Conservation (phyloP, 164 flowering plant species). For the Cinnamomum chago region DNA sequence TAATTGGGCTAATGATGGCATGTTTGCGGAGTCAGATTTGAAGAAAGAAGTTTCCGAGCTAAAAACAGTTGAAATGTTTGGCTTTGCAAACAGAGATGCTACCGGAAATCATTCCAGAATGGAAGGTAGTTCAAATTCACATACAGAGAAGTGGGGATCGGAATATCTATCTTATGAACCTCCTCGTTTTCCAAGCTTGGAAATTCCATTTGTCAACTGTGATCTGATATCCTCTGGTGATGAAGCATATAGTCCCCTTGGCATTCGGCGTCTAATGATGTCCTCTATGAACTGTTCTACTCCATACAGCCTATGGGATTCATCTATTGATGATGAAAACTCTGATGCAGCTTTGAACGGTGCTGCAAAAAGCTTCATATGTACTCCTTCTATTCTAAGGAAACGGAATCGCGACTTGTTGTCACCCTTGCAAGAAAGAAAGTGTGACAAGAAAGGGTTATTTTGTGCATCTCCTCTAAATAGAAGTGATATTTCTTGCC, state of each 20-base stretch:
- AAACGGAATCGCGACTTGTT: constrained; percentile 78
- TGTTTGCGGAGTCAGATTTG: constrained; percentile 25
- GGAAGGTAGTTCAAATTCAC: constrained; percentile 22
- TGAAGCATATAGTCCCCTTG: constrained; percentile 92
- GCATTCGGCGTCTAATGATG: constrained; percentile 85
- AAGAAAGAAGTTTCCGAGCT: constrained; percentile 28
- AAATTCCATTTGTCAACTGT: constrained; percentile 92
- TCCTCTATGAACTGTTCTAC: constrained; percentile 56
- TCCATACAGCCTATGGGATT: constrained; percentile 79
- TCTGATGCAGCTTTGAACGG: constrained; percentile 73
- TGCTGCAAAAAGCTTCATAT: constrained; percentile 79
- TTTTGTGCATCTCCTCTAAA: constrained; percentile 34
- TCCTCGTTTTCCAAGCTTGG: constrained; percentile 90
- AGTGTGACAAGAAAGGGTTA: constrained; percentile 54
- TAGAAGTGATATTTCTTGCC: constrained; percentile 36
- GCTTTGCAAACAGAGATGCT: constrained; percentile 22
- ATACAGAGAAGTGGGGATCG: constrained; percentile 31
- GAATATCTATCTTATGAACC: constrained; percentile 82
- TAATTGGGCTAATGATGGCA: constrained; percentile 22
- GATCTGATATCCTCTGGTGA: constrained; percentile 72
- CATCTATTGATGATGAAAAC: constrained; percentile 63
- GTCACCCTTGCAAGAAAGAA: constrained; percentile 75
- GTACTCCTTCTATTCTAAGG: constrained; percentile 85
- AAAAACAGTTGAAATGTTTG: constrained; percentile 37
- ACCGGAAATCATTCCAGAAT: constrained; percentile 18